Conservation (phyloP, 345 rosid species). For the Lepidium aucheri region DNA sequence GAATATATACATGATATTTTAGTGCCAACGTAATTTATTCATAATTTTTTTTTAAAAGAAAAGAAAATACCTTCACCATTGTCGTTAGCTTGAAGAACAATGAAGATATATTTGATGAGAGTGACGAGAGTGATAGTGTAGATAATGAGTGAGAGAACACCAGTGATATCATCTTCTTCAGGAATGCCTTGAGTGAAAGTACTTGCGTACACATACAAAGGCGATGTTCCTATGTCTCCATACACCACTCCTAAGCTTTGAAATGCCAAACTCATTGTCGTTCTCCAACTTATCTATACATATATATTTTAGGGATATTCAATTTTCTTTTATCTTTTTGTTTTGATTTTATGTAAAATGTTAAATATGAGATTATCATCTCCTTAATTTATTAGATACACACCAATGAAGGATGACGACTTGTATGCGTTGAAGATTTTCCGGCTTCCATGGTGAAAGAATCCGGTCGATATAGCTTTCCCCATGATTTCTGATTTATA, state of each 20-base stretch:
- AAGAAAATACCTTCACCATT: conserved; percentile 57
- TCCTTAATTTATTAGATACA: background rate
- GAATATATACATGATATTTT: no score
- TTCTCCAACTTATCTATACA: conserved; percentile 37
- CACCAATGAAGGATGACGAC: conserved; percentile 28
- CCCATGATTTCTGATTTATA: conserved; percentile 49
- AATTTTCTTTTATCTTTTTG: background rate
- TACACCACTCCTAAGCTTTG: conserved; percentile 68
- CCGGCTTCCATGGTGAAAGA: conserved; percentile 75
- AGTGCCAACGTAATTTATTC: no score
- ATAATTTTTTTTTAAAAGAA: background rate
- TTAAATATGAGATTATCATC: background rate
- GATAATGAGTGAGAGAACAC: conserved; percentile 61
- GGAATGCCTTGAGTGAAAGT: conserved; percentile 43
- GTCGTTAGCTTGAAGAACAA: conserved; percentile 74
- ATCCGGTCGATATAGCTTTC: conserved; percentile 54
- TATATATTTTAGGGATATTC: background rate
- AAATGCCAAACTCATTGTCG: conserved; percentile 54
- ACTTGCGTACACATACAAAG: conserved; percentile 56
- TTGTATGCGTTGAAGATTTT: conserved; percentile 22
- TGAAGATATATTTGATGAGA: conserved; percentile 51
- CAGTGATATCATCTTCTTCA: conserved; percentile 42
- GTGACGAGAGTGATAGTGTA: conserved; percentile 52
- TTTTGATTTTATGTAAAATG: no score
- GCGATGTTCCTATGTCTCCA: conserved; percentile 81